These are phyloP conservation scores for Leccinum truebloodii DNA, from an alignment of 768 basidiomycete genomes.

Conservation along the genomic window DNA sequence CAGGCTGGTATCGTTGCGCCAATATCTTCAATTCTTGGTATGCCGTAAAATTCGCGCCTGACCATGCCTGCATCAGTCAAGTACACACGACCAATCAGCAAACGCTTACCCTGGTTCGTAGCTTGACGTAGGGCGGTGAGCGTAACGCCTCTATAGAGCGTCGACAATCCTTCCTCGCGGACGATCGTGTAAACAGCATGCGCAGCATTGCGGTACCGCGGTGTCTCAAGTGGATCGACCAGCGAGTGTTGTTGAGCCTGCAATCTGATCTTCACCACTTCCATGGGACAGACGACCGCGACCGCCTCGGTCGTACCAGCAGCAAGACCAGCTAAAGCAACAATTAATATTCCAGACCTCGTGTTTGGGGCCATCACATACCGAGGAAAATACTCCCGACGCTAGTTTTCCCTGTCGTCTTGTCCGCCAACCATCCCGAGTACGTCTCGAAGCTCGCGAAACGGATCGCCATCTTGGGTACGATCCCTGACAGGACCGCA, in stretches of 20 bases:
- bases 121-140: slow-evolving; percentile 95
- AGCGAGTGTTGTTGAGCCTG: slow-evolving; percentile 98
- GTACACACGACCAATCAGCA: slow-evolving; percentile 8
- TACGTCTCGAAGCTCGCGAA: slow-evolving; percentile 98
- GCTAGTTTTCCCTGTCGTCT: slow-evolving; percentile 74
- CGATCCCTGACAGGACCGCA: slow-evolving; percentile 94
- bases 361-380: slow-evolving; percentile 36
- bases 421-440: slow-evolving; percentile 78
- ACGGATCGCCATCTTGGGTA: slow-evolving; percentile 99
- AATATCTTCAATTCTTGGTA: slow-evolving; percentile 96
- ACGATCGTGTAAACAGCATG: slow-evolving; percentile 96
- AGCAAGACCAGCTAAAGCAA: slow-evolving; percentile 78
- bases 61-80: background rate
- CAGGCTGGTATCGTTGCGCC: slow-evolving; percentile 77
- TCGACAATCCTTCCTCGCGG: slow-evolving; percentile 82
- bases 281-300: slow-evolving; percentile 96
- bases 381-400: slow-evolving; percentile 85
- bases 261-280: slow-evolving; percentile 97
- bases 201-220: slow-evolving; percentile 93
- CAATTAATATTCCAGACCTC: background rate
- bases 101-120: slow-evolving; percentile 83
- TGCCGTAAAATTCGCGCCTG: slow-evolving; percentile 95
- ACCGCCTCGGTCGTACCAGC: slow-evolving; percentile 97
- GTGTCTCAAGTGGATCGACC: slow-evolving; percentile 91
- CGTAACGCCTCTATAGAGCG: slow-evolving; percentile 91